These are phyloP conservation scores for Xerocomus amazonicus DNA, from an alignment of 1,284 basidiomycete species.

Conservation along the genomic window DNA sequence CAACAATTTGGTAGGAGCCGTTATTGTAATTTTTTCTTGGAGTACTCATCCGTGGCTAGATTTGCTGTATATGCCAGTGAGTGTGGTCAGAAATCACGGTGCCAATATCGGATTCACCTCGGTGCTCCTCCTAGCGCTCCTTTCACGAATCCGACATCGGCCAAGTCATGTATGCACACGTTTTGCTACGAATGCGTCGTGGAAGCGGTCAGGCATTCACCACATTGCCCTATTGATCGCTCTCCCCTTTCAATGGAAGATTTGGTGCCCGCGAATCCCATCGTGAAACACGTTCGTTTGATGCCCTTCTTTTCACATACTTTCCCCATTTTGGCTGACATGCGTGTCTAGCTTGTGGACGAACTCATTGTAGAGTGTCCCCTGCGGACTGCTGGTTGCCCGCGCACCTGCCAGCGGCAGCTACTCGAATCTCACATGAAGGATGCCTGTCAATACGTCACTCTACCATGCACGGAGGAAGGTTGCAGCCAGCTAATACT, in stretches of 20 bases:
- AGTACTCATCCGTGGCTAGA: slow-evolving; percentile 36
- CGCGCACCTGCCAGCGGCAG: slow-evolving; percentile 65
- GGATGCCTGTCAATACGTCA: slow-evolving; percentile 56
- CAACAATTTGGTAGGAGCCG: slow-evolving; percentile 49
- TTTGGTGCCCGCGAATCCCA: slow-evolving; percentile 59
- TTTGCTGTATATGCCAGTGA: slow-evolving; percentile 82
- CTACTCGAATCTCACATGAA: slow-evolving; percentile 61
- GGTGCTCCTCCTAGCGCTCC: slow-evolving; percentile 49
- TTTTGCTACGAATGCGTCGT: slow-evolving; percentile 78
- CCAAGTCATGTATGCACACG: slow-evolving; percentile 75
- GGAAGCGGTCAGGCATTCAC: slow-evolving; percentile 57
- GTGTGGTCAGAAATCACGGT: slow-evolving; percentile 19
- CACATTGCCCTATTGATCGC: slow-evolving; percentile 82
- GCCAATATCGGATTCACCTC: slow-evolving; percentile 2
- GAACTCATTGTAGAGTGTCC: slow-evolving; percentile 77
- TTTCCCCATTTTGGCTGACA: slow-evolving; percentile 12
- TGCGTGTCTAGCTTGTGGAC: slow-evolving; percentile 65
- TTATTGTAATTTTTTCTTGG: neutral
- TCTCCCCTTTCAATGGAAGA: slow-evolving; percentile 53
- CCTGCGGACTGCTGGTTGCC: slow-evolving; percentile 56
- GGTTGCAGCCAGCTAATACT: slow-evolving; percentile 44
- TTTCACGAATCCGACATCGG: slow-evolving; percentile 70
- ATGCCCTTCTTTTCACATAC: slow-evolving; percentile 6
- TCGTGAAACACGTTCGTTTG: slow-evolving; percentile 66
- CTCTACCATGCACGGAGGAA: slow-evolving; percentile 51